Evolutionary conservation across 2,329 filamentous ascomycete genomes (phyloP).

Genomic region (Colletotrichum lindemuthianum): DNA sequence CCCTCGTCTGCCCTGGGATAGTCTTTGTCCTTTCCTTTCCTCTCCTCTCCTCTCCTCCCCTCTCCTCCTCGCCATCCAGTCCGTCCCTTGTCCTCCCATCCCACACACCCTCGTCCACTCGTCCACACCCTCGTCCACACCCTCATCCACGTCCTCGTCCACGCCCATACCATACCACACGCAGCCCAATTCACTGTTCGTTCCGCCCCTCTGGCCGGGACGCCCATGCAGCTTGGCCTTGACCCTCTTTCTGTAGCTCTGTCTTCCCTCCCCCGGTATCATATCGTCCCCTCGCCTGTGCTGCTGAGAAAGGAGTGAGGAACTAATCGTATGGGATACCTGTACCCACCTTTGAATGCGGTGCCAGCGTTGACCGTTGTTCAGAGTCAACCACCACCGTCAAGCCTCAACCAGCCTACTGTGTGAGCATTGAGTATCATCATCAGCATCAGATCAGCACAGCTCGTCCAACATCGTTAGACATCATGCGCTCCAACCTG

Average conservation of each 20-base stretch:
- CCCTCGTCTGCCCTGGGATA: too few species aligned
- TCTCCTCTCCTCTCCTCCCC: neutral
- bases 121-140: too few species aligned
- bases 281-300: slow-evolving; percentile 1
- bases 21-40: neutral
- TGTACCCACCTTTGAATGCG: neutral
- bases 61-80: slow-evolving; percentile 6
- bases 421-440: too few species aligned
- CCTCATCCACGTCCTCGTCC: neutral
- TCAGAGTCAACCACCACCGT: neutral
- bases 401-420: neutral
- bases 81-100: slow-evolving; percentile 13
- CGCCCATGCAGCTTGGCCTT: neutral
- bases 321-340: slow-evolving; percentile 3
- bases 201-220: slow-evolving; percentile 11
- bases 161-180: slow-evolving; percentile 5
- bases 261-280: neutral
- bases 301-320: slow-evolving; percentile 13
- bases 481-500: too few species aligned
- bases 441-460: too few species aligned
- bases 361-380: too few species aligned
- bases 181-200: neutral
- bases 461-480: too few species aligned
- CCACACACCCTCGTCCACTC: too few species aligned
- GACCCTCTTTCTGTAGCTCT: neutral